Base-by-base conservation (phyloP, 495 filamentous ascomycete genomes). In the Opeltia flavorubescens region DNA sequence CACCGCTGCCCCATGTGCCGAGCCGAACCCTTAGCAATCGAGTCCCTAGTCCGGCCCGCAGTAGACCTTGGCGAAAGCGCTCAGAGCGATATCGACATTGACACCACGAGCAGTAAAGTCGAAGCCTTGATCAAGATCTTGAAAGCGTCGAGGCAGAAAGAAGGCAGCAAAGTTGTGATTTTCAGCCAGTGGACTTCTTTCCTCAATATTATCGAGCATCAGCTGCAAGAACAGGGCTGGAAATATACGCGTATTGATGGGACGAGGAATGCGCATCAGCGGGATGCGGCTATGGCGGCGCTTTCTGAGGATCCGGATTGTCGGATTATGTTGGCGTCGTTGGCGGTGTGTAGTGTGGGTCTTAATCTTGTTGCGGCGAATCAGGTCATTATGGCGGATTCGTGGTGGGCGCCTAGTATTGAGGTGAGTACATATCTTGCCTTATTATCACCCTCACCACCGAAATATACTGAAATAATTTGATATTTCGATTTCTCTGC, bases 151-250 rank as follows among this genome's bases (percentile, higher is more conserved):
- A 72, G 79, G 8, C 75, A 76, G 50, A 78, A 82, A 15, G 64
- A 77, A 0, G 70, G 66, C 6, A 86, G 77, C 33, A 95, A 95
- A 59, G 83, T 86, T 3, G 78, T 96, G 44, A 74, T 95, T 28
- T 96, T 96, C 67, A 86, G 80, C 9, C 88, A 95, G 58, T 96
- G 89, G 89, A 95, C 89, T 0, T 81, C 76, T 4, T 95, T 94
- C 67, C 70, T 96, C 1, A 72, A 84, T 40, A 72, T 95, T 44
- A 74, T 94, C 33, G 76, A 86, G 55, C 67, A 71, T 0, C 78
- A 91, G 47, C 70, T 96, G 7, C 56, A 70, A 15, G 67, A 74
- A 13, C 65, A 69, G 7, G 71, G 72, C 0, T 75, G 84, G 57
- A 75, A 64, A 15, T 89, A 78, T 62, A 72, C 72, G 15, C 80